Evolutionary conservation across 163 green algal species (phyloP), one percentile per base, ranked within the genome.

Genomic region (Chlamydomonas reinhardtii): DNA sequence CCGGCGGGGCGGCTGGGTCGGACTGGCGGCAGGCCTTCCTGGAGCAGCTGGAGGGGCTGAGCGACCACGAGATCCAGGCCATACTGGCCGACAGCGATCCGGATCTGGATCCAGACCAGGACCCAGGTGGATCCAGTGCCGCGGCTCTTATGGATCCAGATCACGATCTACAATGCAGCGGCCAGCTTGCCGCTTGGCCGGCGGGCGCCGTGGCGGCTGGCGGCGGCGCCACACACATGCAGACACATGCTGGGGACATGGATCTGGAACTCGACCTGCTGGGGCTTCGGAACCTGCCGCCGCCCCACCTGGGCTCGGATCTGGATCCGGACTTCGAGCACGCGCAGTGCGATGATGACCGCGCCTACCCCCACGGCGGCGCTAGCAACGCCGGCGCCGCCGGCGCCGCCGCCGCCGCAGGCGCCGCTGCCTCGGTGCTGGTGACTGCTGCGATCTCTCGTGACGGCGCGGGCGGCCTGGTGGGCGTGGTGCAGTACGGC

Each of bases 81-180:
- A 83, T 83, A 27, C 61, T 83, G 35, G 35, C 32, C 11, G 75
- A 83, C 54, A 59, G 74, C 17, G 74, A 82, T 54, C 74, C 74
- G 12, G 74, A 80, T n/a, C 52, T 52, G 15, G 73, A 79, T 48
- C 68, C 20, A 14, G 68, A 74, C n/a, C n/a, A n/a, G n/a, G n/a
- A n/a, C 56, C 15, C 35, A 19, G 69, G 56, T 20, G 73, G 48
- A 56, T 56, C 48, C 48, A 56, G 48, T 19, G 48, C 43, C 27
- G 16, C 29, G 48, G 73, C 37, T 48, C 24, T n/a, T n/a, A n/a
- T 78, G 48, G 39, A 52, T 22, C 39, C 48, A 0, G 31, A 29
- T 56, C 1, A 17, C 48, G 14, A 56, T 17, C 65, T 12, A n/a
- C 35, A 39, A 22, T 35, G 34, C 69, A 29, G 32, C 35, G 19